These are phyloP conservation scores for Thelephora ganbajun DNA, from an alignment of 768 basidiomycete species.

Conservation along the genomic window DNA sequence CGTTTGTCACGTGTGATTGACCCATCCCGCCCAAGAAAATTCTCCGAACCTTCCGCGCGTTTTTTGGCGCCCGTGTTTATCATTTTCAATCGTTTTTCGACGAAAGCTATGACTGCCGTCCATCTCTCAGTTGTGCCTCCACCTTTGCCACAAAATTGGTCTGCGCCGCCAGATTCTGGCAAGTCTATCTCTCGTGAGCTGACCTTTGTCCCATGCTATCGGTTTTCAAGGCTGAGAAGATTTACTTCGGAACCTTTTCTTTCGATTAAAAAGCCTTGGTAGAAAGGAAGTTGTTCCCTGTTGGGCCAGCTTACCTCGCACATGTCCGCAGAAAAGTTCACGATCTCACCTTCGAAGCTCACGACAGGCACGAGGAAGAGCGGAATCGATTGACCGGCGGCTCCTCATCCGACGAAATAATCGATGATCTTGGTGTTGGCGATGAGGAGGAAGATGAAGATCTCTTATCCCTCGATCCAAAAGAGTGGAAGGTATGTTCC, in stretches of 20 bases:
- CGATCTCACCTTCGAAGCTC: constrained; percentile 67
- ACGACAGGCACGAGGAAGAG: constrained; percentile 55
- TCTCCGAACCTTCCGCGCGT: not conserved
- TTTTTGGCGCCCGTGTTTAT: not conserved
- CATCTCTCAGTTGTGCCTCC: constrained; percentile 27
- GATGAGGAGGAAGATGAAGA: constrained; percentile 74
- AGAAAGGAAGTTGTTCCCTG: constrained; percentile 54
- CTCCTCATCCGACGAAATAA: constrained; percentile 19
- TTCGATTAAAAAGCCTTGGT: constrained; percentile 19
- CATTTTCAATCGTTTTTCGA: not conserved
- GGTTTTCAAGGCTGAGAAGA: constrained; percentile 4
- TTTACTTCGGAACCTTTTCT: constrained; percentile 1
- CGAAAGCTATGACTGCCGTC: constrained; percentile 6
- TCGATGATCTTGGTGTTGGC: constrained; percentile 82
- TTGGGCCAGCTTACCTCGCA: constrained; percentile 77
- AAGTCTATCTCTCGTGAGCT: constrained; percentile 20
- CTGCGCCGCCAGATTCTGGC: constrained; percentile 22
- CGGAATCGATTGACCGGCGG: constrained; percentile 31
- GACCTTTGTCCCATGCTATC: not conserved
- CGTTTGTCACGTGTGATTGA: too few relatives aligned
- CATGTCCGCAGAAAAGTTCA: constrained; percentile 66
- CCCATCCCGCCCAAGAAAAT: too few relatives aligned
- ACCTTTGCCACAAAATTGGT: constrained; percentile 32
- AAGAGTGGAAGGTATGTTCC: constrained; percentile 84
- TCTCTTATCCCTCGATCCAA: constrained; percentile 71